Base-by-base conservation (phyloP, 805 yeast genomes). In the Phaffomyces opuntiae region DNA sequence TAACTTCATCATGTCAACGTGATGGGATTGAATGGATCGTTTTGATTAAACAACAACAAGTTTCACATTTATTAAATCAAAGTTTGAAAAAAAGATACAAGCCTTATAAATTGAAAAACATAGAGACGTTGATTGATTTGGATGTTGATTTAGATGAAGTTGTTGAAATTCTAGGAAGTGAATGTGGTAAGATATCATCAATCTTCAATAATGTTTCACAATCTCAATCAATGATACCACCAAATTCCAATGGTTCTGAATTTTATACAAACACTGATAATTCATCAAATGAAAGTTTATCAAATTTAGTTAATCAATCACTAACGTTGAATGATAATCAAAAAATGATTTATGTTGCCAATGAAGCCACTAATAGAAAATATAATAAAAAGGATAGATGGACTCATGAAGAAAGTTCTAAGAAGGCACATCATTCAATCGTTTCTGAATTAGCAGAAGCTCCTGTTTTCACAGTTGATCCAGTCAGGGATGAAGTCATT, bases 11-110 rank as follows among this genome's bases (percentile, higher is more conserved):
- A 33, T 95, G 96, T 0, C 73, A 74, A 38, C 62, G 64, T 8
- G 88, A 83, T 49, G 88, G 90, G 19, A 83, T 82, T 14, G 82
- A 78, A 40, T 82, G 93, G 85, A 68, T 90, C 1, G 75, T 93
- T 7, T 67, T 85, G 33, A 80, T 91, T 43, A 87, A 87, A 57
- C 96, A 87, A 49, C 81, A 82, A 39, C 50, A 47, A 26, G 24
- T 25, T 5, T 32, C 45, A 13, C 39, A 36, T 36, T 31, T 41
- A 25, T 19, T 42, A 40, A 66, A 54, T 17, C 45, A 56, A n/a
- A 51, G 35, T 14, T 43, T 46, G 19, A 73, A 74, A 47, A 72
- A 75, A 47, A 78, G 75, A 46, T 87, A 78, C 63, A 90, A 89
- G 59, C 91, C 96, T 1, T 60, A 91, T 40, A 77, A 83, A 51